Percentiles rank a stretch among this genome's conserved stretches.
Conservation (phyloP, 2,329 filamentous ascomycete genomes). For the Aspergillus texensis region DNA sequence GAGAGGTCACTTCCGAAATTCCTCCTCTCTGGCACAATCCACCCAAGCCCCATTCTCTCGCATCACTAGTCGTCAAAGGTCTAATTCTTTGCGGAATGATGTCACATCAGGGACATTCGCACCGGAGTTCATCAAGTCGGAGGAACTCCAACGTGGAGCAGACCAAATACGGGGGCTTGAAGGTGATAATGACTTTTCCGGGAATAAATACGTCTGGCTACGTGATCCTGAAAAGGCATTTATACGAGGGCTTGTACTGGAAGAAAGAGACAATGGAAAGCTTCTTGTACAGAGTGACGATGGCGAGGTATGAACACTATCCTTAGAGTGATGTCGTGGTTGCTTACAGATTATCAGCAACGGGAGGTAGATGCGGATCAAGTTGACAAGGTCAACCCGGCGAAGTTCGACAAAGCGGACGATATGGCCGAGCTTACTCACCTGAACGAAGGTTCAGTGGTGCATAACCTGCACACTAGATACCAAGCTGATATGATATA, state of each 20-base stretch:
- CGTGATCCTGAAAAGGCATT: constrained; percentile 86
- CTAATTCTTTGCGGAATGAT: constrained; percentile 67
- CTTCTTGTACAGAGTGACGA: constrained; percentile 92
- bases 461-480: constrained; percentile 92
- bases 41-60: constrained; percentile 49
- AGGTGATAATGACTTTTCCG: constrained; percentile 98
- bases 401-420: constrained; percentile 98
- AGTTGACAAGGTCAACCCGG: constrained; percentile 98
- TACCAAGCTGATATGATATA: constrained; percentile 96
- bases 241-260: constrained; percentile 86
- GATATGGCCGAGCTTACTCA: constrained; percentile 99
- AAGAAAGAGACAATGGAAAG: constrained; percentile 70
- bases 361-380: constrained; percentile 81
- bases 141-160: constrained; percentile 66
- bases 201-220: constrained; percentile 97
- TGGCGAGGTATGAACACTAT: constrained; percentile 67
- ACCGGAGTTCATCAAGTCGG: constrained; percentile 90
- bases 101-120: constrained; percentile 82
- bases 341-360: constrained; percentile 60
- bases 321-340: not conserved
- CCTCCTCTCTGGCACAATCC: constrained; percentile 64
- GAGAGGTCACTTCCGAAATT: constrained; percentile 67
- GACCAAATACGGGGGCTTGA: constrained; percentile 73
- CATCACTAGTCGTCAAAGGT: constrained; percentile 47
- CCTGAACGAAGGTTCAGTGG: constrained; percentile 94